A percentile compares a stretch with the other conserved stretches of the same genome.
These are phyloP conservation scores for Antitrichia curtipendula DNA, from an alignment of 225 moss, liverwort and hornwort genomes.

Conservation along the genomic window DNA sequence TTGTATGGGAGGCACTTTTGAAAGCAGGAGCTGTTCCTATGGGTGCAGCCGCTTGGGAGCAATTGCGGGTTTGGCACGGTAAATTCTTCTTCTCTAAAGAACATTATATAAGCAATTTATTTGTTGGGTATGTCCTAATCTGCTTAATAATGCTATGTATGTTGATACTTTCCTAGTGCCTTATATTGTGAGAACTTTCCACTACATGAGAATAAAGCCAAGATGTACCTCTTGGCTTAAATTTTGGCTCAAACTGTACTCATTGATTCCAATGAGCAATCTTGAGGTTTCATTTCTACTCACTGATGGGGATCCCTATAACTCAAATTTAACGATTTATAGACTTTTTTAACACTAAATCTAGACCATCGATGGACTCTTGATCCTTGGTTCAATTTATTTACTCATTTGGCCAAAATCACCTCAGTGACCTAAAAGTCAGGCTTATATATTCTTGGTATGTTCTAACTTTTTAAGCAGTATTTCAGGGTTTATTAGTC, in stretches of 20 bases:
- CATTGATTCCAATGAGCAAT: neutral
- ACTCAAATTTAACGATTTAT: neutral
- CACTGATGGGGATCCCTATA: neutral
- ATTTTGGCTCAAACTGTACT: neutral
- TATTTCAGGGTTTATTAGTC: neutral
- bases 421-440: neutral
- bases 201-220: neutral
- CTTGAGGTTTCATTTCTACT: neutral
- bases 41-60: slow-evolving; percentile 78
- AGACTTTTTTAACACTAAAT: neutral
- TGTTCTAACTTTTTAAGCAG: neutral
- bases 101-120: neutral
- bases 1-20: slow-evolving; percentile 76
- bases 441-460: neutral
- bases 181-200: neutral
- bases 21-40: slow-evolving; percentile 78
- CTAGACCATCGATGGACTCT: neutral
- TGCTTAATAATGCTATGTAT: neutral
- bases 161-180: neutral
- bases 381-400: neutral
- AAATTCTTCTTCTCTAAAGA: neutral
- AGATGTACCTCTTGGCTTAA: neutral
- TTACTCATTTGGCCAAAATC: neutral
- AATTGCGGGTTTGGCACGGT: slow-evolving; percentile 85
- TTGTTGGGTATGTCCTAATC: neutral